A percentile compares a stretch with the other conserved stretches of the same genome.
Evolutionary conservation across 2,329 filamentous ascomycete genomes (phyloP).

Genomic region (Neofusicoccum sp.): DNA sequence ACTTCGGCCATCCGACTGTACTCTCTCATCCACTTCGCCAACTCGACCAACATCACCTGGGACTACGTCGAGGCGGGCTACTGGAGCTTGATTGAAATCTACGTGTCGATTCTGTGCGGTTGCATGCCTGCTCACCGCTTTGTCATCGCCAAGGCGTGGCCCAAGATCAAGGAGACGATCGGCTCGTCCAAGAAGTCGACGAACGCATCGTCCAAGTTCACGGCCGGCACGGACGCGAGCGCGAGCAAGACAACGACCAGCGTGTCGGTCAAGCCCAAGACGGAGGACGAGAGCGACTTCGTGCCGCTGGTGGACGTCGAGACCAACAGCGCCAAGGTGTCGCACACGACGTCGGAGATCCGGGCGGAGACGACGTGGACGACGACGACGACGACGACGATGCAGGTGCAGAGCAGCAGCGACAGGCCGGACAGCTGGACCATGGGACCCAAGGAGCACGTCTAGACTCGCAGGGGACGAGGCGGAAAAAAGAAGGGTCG

Average conservation of each 20-base stretch:
- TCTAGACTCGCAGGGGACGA: constrained; percentile 12
- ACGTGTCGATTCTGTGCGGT: constrained; percentile 44
- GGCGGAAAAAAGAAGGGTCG: neutral
- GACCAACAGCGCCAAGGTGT: constrained; percentile 14
- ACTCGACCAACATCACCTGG: constrained; percentile 45
- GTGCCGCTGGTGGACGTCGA: constrained; percentile 30
- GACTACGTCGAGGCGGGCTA: constrained; percentile 44
- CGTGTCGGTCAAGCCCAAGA: constrained; percentile 28
- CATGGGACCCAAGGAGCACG: constrained; percentile 24
- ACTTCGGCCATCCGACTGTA: constrained; percentile 48
- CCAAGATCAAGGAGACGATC: constrained; percentile 18
- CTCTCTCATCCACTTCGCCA: constrained; percentile 46
- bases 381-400: constrained; percentile 21
- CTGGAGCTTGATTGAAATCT: constrained; percentile 46
- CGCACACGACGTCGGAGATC: constrained; percentile 5
- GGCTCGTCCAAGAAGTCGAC: neutral
- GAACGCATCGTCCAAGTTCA: constrained; percentile 1
- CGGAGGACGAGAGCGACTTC: constrained; percentile 27
- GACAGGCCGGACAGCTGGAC: constrained; percentile 24
- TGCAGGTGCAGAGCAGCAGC: constrained; percentile 1
- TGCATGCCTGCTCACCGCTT: constrained; percentile 42
- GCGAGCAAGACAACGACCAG: neutral
- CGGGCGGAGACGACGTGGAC: constrained; percentile 20
- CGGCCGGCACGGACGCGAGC: neutral
- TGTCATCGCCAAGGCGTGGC: constrained; percentile 24